Evolutionary conservation across 306 rosid species (phyloP), one percentile per base, ranked within the genome.

Genomic region (Lupinus albus): DNA sequence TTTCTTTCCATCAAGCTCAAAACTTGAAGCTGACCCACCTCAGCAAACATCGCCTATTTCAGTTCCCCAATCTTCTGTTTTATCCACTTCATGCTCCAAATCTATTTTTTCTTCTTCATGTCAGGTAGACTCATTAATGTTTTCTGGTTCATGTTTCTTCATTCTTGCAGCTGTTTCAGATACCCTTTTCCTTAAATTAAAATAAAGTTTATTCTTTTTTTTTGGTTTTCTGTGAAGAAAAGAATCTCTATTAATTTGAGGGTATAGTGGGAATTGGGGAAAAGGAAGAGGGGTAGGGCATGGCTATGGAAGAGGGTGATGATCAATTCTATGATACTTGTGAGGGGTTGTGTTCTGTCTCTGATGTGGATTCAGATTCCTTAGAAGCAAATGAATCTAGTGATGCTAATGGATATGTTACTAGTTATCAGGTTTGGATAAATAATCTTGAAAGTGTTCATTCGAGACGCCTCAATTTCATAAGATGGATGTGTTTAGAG

Each of bases 281-380:
- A 55, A 5, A 18, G 61, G 9, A 36, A 11, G 21, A 50, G 44
- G 8, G 38, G 33, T 13, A 25, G 21, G 57, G 18, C 8, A 12
- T 11, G 39, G 79, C 51, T 45, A 85, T 88, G 75, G 82, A 59
- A 42, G 82, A 68, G 61, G 82, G 67, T 61, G 85, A 67, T 20
- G 95, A 84, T 56, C 86, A 75, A 17, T 90, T 85, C 76, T 84
- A 81, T 76, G 97, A 90, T 70, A 80, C 90, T 1, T 78, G 85
- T 33, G 97, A 90, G 68, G 95, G 87, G 66, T 60, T 87, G 12
- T 82, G 87, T 68, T 87, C 89, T 54, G 78, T 77, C n/a, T 79
- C 91, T 32, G 96, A 85, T 78, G 79, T 72, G 77, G 72, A 68
- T 74, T 84, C 80, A 4, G 86, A 79, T 79, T 50, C 76, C 59